Evolutionary conservation across 805 yeast species (phyloP).

Genomic region (Wickerhamomyces bovis): DNA sequence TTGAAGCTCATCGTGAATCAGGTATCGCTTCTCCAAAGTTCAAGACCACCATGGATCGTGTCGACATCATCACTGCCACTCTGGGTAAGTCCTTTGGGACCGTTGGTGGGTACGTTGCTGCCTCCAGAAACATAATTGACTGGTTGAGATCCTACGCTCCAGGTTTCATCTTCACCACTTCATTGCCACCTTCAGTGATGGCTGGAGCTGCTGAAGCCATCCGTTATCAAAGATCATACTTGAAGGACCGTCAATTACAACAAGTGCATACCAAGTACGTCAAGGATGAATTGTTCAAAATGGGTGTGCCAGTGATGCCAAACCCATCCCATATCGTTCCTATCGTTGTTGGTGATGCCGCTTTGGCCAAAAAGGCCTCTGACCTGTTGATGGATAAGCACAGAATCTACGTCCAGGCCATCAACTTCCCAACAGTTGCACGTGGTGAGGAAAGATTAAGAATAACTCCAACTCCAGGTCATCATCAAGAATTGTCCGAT

Average conservation of each 20-base stretch:
- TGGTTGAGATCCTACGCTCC: constrained; percentile 97
- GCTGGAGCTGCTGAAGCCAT: constrained; percentile 90
- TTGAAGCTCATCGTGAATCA: constrained; percentile 66
- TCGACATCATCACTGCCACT: constrained; percentile 96
- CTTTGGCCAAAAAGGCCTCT: constrained; percentile 84
- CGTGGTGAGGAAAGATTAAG: constrained; percentile 94
- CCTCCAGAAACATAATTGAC: constrained; percentile 74
- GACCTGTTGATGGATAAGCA: constrained; percentile 81
- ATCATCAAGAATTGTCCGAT: constrained; percentile 68
- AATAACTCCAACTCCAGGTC: constrained; percentile 99
- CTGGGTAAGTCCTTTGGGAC: constrained; percentile 95
- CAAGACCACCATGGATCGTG: constrained; percentile 74
- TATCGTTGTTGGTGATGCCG: constrained; percentile 89
- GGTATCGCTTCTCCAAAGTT: constrained; percentile 52
- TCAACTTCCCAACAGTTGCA: constrained; percentile 96
- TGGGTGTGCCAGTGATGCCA: constrained; percentile 93
- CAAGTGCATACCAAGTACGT: constrained; percentile 84
- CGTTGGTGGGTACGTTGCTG: constrained; percentile 98
- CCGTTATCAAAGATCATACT: constrained; percentile 71
- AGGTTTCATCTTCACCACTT: constrained; percentile 94
- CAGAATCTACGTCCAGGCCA: constrained; percentile 93
- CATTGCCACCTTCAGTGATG: constrained; percentile 97
- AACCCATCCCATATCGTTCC: constrained; percentile 98
- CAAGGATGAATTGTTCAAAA: constrained; percentile 56
- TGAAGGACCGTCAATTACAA: constrained; percentile 74